Conservation (phyloP, 768 basidiomycete species). For the Pisolithus tinctorius region DNA sequence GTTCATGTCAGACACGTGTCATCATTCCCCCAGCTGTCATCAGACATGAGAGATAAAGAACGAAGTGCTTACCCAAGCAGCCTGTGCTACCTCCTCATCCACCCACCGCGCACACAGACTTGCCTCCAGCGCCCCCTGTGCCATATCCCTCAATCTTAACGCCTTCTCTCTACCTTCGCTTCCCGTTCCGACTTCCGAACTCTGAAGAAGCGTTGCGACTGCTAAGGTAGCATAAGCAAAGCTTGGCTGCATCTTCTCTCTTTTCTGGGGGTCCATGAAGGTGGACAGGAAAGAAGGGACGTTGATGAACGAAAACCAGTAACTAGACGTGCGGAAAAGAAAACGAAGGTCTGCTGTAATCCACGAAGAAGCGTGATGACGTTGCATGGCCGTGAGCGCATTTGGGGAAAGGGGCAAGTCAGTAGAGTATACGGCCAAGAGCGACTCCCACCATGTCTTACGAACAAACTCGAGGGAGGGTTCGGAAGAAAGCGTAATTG, state of each 20-base stretch:
- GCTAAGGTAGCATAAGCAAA: conserved; percentile 57
- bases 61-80: conserved; percentile 59
- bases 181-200: conserved; percentile 53
- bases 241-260: conserved; percentile 60
- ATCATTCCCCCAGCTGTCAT: not conserved
- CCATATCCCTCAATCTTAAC: conserved; percentile 55
- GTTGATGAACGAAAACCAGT: conserved; percentile 73
- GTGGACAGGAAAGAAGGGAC: conserved; percentile 59
- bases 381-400: conserved; percentile 34
- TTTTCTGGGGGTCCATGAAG: conserved; percentile 47
- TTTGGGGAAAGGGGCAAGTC: conserved; percentile 22
- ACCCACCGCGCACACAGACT: conserved; percentile 67
- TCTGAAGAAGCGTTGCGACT: conserved; percentile 62
- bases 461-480: conserved; percentile 64
- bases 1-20: not conserved
- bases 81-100: conserved; percentile 67
- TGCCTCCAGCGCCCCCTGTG: conserved; percentile 63
- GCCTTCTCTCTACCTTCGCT: conserved; percentile 48
- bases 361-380: conserved; percentile 37
- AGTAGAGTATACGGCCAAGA: conserved; percentile 47
- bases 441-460: conserved; percentile 75
- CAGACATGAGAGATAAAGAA: not conserved
- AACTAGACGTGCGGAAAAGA: conserved; percentile 55
- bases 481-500: conserved; percentile 34
- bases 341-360: conserved; percentile 56